Evolutionary conservation across 2,329 filamentous ascomycete genomes (phyloP).

Genomic region (Fusarium sp.): DNA sequence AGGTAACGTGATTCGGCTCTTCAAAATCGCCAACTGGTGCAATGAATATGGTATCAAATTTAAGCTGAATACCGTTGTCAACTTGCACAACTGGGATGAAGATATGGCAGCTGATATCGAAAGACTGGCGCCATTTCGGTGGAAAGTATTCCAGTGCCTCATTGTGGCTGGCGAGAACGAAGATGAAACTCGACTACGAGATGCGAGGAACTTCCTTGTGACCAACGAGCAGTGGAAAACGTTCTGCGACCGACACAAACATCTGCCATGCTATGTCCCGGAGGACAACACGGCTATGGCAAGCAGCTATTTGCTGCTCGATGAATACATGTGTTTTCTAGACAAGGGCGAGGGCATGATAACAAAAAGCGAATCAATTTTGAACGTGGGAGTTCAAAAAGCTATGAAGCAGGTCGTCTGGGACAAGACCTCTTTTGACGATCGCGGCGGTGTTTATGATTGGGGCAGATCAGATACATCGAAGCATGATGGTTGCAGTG

Average conservation of each 20-base stretch:
- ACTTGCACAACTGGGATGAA: neutral
- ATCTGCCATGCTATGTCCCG: neutral
- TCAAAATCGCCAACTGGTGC: neutral
- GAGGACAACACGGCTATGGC: neutral
- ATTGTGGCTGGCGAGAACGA: neutral
- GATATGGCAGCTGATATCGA: neutral
- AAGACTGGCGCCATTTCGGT: neutral
- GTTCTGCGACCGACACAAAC: neutral
- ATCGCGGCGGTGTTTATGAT: neutral
- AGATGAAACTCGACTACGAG: neutral
- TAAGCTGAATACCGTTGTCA: neutral
- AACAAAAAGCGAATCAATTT: neutral
- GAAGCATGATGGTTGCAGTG: neutral
- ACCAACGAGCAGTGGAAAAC: neutral
- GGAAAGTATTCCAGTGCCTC: neutral
- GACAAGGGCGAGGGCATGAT: neutral
- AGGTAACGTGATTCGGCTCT: neutral
- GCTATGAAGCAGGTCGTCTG: neutral
- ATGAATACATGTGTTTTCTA: neutral
- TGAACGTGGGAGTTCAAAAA: neutral
- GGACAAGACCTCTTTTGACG: neutral
- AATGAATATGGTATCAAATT: neutral
- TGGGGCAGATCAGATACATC: neutral
- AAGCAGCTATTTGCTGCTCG: neutral
- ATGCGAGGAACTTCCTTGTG: neutral